phyloP scores from a whole-genome alignment of 2,329 filamentous ascomycete species.

The Ceratocystiopsis minuta region DNA sequence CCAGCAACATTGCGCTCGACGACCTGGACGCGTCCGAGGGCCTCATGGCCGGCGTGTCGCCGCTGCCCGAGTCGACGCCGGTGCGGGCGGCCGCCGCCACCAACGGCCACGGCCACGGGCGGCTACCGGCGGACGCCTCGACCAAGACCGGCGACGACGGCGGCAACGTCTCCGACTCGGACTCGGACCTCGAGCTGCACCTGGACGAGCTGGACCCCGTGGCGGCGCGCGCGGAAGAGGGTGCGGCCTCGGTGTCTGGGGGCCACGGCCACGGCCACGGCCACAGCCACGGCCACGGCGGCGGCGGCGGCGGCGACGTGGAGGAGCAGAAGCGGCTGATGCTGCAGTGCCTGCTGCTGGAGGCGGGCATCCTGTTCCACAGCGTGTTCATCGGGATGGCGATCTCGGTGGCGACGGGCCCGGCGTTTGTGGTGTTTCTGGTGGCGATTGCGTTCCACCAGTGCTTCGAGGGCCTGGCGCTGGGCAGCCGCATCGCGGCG shows the following conservation, averaged over 20 bases:
- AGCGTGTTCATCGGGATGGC: conserved; percentile 71
- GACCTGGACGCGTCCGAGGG: conserved; percentile 34
- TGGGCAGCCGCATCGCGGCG: conserved; percentile 70
- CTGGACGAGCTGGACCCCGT: conserved; percentile 37
- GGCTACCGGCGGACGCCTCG: background rate
- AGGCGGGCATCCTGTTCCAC: conserved; percentile 72
- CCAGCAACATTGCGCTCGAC: conserved; percentile 30
- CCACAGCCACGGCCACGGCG: background rate
- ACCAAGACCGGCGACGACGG: conserved; percentile 6
- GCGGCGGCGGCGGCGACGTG: conserved; percentile 9
- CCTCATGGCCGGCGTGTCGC: conserved; percentile 39
- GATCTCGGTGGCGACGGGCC: conserved; percentile 61
- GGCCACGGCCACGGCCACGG: conserved; percentile 2
- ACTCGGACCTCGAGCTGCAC: conserved; percentile 34
- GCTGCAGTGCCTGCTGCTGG: conserved; percentile 61
- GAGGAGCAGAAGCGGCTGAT: conserved; percentile 49
- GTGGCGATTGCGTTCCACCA: conserved; percentile 73
- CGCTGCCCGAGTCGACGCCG: conserved; percentile 35
- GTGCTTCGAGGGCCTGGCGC: conserved; percentile 73
- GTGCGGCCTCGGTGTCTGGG: too few species aligned
- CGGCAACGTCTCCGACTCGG: conserved; percentile 27
- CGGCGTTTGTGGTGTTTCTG: conserved; percentile 62
- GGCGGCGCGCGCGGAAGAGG: conserved; percentile 4
- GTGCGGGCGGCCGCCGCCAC: conserved; percentile 2
- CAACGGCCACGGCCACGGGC: background rate